These are phyloP conservation scores for Alternaria arborescens DNA, from an alignment of 2,329 filamentous ascomycete genomes.

Conservation along the genomic window DNA sequence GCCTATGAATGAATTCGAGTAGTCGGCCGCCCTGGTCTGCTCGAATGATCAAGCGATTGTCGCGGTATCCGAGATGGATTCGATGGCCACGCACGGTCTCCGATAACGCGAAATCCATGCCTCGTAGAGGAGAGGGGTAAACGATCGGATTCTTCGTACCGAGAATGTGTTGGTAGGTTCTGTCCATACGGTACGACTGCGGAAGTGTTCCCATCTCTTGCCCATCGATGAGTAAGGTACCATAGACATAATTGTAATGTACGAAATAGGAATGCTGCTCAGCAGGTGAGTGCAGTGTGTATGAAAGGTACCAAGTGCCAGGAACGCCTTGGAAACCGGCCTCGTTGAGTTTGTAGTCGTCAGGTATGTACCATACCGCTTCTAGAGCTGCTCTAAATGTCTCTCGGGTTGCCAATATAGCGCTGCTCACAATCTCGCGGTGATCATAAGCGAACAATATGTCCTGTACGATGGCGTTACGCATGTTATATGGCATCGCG, in stretches of 20 bases:
- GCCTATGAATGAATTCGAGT: conserved; percentile 49
- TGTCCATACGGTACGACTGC: conserved; percentile 56
- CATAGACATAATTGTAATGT: conserved; percentile 58
- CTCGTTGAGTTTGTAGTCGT: conserved; percentile 19
- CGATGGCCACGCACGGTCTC: conserved; percentile 53
- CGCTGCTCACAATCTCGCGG: conserved; percentile 42
- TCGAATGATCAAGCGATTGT: conserved; percentile 55
- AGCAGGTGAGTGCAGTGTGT: conserved; percentile 33
- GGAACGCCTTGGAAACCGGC: conserved; percentile 11
- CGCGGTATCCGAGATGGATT: conserved; percentile 65
- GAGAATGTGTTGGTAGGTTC: conserved; percentile 62
- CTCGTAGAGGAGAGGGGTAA: conserved; percentile 60
- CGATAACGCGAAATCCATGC: conserved; percentile 58
- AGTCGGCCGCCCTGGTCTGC: conserved; percentile 40
- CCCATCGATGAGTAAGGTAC: conserved; percentile 60
- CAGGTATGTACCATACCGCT: conserved; percentile 54
- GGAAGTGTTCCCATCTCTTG: conserved; percentile 64
- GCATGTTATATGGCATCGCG: conserved; percentile 46
- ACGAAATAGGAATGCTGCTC: conserved; percentile 38
- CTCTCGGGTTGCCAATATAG: conserved; percentile 43
- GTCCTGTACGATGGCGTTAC: conserved; percentile 58
- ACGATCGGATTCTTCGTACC: conserved; percentile 61
- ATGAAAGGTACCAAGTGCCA: conserved; percentile 47
- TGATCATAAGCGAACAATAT: conserved; percentile 55
- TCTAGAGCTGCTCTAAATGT: conserved; percentile 51